Evolutionary conservation across 2,329 filamentous ascomycete genomes (phyloP).

Genomic region (Zasmidium citrigriseum): DNA sequence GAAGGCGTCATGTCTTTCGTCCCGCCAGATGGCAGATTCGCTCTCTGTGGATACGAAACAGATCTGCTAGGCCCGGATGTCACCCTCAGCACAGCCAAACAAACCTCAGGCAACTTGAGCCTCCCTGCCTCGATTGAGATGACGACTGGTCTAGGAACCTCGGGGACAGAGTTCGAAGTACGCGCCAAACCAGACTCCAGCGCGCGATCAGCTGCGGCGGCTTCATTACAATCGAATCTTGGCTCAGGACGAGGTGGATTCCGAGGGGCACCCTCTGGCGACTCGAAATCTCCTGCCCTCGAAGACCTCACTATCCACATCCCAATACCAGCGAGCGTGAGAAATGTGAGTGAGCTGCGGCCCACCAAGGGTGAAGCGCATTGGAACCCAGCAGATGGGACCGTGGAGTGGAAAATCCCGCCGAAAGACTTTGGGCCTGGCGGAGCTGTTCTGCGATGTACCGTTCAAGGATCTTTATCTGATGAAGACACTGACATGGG

Average conservation of each 20-base stretch:
- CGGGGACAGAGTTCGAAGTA: conserved; percentile 86
- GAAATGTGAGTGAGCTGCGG: conserved; percentile 80
- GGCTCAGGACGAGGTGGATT: conserved; percentile 21
- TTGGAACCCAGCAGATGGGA: conserved; percentile 71
- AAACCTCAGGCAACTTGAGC: conserved; percentile 56
- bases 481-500: conserved; percentile 50
- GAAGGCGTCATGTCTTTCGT: conserved; percentile 92
- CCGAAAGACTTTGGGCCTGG: conserved; percentile 68
- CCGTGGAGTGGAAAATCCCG: conserved; percentile 80
- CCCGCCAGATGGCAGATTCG: conserved; percentile 90
- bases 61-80: conserved; percentile 75
- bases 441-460: conserved; percentile 69
- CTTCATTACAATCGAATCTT: conserved; percentile 32
- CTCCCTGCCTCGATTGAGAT: conserved; percentile 82
- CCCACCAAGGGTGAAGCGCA: conserved; percentile 80
- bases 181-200: conserved; percentile 59
- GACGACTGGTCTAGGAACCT: conserved; percentile 72
- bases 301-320: conserved; percentile 79
- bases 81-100: conserved; percentile 24
- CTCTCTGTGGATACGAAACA: conserved; percentile 91
- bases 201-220: conserved; percentile 27
- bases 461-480: conserved; percentile 65
- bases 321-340: conserved; percentile 75
- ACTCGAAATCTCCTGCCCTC: conserved; percentile 47
- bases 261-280: conserved; percentile 22